Base-by-base conservation (phyloP, 306 rosid genomes). In the Argentina anserina region DNA sequence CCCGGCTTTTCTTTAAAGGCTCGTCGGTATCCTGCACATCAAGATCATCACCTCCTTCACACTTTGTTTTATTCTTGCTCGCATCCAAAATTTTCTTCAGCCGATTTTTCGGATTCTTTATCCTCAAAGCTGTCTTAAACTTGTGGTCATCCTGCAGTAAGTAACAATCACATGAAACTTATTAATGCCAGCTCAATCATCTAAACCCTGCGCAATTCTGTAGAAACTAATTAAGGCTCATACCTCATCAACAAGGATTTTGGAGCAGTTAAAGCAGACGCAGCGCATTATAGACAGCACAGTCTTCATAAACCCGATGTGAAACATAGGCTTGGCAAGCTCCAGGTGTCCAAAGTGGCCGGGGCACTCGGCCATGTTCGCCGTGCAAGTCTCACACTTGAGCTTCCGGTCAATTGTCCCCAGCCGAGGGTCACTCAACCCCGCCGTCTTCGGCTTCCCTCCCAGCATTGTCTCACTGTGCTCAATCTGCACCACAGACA, bases 301-400 rank as follows among this genome's bases (percentile, higher is more conserved):
- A 0, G 95, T 94, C 85, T 91, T 94, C 86, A 94, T 37, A 65
- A 94, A 94, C 25, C 99, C 99, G 14, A 94, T 91, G 67, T 94
- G 99, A 47, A 94, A 94, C 99, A 94, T 94, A 0, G 99, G 99
- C 49, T 94, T 94, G 0, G 99, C 99, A 14, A 94, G 96, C 89
- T 94, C 99, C 62, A 94, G 88, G 74, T 91, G 94, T 23, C 99
- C 99, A 70, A 94, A 94, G 46, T 94, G 99, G 2, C 99, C 99
- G 0, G 99, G 99, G 8, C 99, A 94, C 86, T 94, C 99, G 0
- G 99, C 99, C 99, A 95, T 95, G 41, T 80, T 88, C 0, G 97
- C 99, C 0, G 96, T 95, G 47, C 99, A 95, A 42, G 99, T 95
- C 46, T 95, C 99, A 17, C 99, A 95, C 80, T 91, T 95, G 92